Base-by-base conservation (phyloP, 352 stramenopile genomes). In the Aphanomyces euteiches region DNA sequence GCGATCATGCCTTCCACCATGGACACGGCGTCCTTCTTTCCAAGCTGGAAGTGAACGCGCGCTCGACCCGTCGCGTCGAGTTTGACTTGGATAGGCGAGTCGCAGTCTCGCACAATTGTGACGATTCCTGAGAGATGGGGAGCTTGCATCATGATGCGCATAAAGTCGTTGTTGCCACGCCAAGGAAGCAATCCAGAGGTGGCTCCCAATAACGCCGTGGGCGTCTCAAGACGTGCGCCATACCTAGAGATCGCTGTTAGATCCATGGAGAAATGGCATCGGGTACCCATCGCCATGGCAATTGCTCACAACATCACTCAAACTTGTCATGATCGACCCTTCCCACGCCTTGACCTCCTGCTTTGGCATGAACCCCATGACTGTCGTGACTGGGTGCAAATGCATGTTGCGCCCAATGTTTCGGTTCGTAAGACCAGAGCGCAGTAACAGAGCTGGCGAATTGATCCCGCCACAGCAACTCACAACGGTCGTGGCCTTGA, bases 391-490 rank as follows among this genome's bases (percentile, higher is more conserved):
- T 4, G 76, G 76, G 39, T 80, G 76, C 13, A 80, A 57, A 2
- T 58, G 47, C 21, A 80, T 59, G 72, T 78, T 67, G 13, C 60
- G 34, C 15, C 76, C 76, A 58, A 80, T 77, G 61, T 80, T 74
- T 8, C 15, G 19, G 61, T 80, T 80, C n/a, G 40, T 15, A 7
- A 79, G 59, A 17, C 72, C 67, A 13, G 73, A 79, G 53, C 67
- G 56, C 40, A 74, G 59, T 15, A 80, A 67, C 19, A 80, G 56
- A 13, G 65, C 58, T 28, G 76, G 76, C 15, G 73, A 74, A 45
- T 77, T 38, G 47, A 80, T 34, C n/a, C 67, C 48, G 36, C 76
- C 76, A 34, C 47, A 72, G 28, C 58, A 53, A 15, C 54, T 37
- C n/a, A 80, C 72, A 17, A 80, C 72, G 4, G 53, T 59, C 36